A percentile compares a stretch with the other conserved stretches of the same genome.
Conservation (phyloP, 495 filamentous ascomycete genomes). For the Hyaloscypha variabilis region DNA sequence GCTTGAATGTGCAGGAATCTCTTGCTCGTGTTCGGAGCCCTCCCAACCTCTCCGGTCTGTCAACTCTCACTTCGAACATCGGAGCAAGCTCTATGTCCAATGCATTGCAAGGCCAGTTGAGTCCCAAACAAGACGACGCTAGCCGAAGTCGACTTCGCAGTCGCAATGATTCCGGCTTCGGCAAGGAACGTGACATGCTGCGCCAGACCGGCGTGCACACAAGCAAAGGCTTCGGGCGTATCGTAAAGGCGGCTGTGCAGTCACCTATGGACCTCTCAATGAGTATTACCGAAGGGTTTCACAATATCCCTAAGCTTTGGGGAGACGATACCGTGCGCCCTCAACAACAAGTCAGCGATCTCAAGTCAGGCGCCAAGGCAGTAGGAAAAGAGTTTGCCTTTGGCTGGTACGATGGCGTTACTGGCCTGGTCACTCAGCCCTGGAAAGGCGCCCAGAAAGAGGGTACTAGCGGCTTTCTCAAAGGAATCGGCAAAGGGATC, state of each 20-base stretch:
- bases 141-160: too few relatives aligned
- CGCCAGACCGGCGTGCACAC: too few relatives aligned
- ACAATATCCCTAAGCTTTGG: conserved; percentile 81
- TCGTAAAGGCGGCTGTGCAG: conserved; percentile 72
- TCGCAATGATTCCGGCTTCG: too few relatives aligned
- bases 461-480: conserved; percentile 66
- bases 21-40: too few relatives aligned
- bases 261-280: conserved; percentile 81
- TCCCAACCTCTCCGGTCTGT: too few relatives aligned
- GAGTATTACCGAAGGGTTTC: conserved; percentile 78
- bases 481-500: conserved; percentile 75
- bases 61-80: too few relatives aligned
- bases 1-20: too few relatives aligned
- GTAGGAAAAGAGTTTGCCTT: conserved; percentile 68
- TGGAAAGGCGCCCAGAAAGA: conserved; percentile 66
- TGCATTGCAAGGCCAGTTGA: too few relatives aligned
- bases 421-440: conserved; percentile 74
- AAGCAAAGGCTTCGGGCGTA: conserved; percentile 66
- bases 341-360: conserved; percentile 68
- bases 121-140: too few relatives aligned
- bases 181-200: conserved; percentile 43
- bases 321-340: conserved; percentile 73
- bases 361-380: conserved; percentile 66
- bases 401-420: conserved; percentile 70
- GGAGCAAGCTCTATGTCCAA: too few relatives aligned